A percentile compares a stretch with the other conserved stretches of the same genome.
Evolutionary conservation across 495 filamentous ascomycete species (phyloP).

Genomic region (Tuber calosporum): DNA sequence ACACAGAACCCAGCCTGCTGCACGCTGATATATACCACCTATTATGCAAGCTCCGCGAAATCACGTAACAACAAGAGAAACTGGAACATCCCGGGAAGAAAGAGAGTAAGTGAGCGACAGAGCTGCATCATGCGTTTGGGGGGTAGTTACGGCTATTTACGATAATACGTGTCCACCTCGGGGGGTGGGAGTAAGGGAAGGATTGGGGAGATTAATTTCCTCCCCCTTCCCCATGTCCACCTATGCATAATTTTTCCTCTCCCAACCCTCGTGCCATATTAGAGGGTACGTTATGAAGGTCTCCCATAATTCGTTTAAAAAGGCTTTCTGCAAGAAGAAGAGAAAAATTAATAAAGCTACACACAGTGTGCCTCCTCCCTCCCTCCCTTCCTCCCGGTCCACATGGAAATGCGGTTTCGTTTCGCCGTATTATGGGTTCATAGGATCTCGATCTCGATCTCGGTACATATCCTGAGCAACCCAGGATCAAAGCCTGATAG

Average conservation of each 20-base stretch:
- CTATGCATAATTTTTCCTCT: not conserved
- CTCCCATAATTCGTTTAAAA: not conserved
- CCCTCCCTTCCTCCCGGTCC: not conserved
- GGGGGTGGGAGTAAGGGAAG: not conserved
- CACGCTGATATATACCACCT: not conserved
- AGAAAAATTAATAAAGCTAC: not conserved
- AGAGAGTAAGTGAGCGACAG: not conserved
- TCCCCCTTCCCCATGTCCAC: constrained; percentile 1
- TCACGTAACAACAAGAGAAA: not conserved
- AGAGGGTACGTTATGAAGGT: not conserved
- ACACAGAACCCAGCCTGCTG: not conserved
- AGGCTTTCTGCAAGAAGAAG: not conserved
- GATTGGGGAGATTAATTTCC: not conserved
- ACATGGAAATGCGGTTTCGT: constrained; percentile 2
- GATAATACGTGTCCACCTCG: not conserved
- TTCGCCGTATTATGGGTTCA: not conserved
- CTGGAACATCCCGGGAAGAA: constrained; percentile 2
- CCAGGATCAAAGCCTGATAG: constrained; percentile 1
- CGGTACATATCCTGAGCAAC: constrained; percentile 3
- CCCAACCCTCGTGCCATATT: not conserved
- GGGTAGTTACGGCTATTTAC: constrained; percentile 6
- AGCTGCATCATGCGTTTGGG: not conserved
- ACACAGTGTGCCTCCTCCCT: not conserved
- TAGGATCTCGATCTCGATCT: constrained; percentile 4
- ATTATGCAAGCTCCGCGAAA: not conserved